Evolutionary conservation across 169 alveolate species (phyloP), one percentile per base, ranked within the genome.

Genomic region (Plasmodium falciparum): DNA sequence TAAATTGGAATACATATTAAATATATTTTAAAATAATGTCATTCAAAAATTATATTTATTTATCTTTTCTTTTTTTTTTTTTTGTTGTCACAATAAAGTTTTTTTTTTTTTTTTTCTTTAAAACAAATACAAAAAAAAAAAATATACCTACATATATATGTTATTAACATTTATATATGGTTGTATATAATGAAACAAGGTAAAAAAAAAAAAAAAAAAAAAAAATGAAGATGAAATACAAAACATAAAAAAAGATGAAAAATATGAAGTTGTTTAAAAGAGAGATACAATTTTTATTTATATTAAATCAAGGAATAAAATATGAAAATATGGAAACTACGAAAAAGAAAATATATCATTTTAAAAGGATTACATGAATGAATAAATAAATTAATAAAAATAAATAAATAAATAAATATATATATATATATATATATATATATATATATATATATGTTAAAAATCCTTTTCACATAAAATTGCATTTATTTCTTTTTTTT

Each of bases 111-210:
- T 56, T 56, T 56, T 56, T 15, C 20, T 56, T 11, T 47, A 49
- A 24, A 74, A 61, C 43, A 74, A 56, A 58, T 59, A 43, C 59
- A n/a, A n/a, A n/a, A 74, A n/a, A 58, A 74, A 73, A 73, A 73
- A 54, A 73, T 39, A 61, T 61, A 61, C 13, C 33, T 17, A 61
- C 9, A 33, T 33, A 33, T 33, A 33, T 33, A 33, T 33, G 43
- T 33, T 33, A 33, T 33, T 33, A 33, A 33, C 6, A 33, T 33
- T 0, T 24, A 33, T 33, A 33, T 33, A 5, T 33, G 45, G 45
- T 33, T 33, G 45, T 33, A 33, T 33, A 33, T 33, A 33, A 33
- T 5, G 45, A 33, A 33, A 33, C 45, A 33, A 33, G 45, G 7
- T 33, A 33, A 39, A 39, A 39, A 39, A 39, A 39, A 33, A 62